These are phyloP conservation scores for Trichoderma endophyticum DNA, from an alignment of 2,329 filamentous ascomycete genomes.

Conservation along the genomic window DNA sequence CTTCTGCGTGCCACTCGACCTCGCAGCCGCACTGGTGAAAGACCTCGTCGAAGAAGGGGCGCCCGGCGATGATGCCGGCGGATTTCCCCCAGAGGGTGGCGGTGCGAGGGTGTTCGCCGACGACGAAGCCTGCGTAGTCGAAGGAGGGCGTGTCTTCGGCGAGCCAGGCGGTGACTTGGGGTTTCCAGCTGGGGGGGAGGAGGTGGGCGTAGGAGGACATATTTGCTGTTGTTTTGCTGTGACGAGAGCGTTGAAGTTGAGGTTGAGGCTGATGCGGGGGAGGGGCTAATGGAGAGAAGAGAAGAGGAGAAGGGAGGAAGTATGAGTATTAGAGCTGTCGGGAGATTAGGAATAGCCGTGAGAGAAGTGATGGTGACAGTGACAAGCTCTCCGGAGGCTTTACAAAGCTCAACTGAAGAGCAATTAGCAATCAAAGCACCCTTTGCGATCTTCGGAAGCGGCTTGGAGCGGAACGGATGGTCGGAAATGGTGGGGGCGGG, in stretches of 20 bases:
- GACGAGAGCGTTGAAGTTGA: neutral
- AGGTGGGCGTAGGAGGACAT: constrained; percentile 49
- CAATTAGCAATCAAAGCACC: neutral
- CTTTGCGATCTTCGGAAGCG: neutral
- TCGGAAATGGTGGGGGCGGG: constrained; percentile 14
- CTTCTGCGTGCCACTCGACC: constrained; percentile 82
- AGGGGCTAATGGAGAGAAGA: neutral
- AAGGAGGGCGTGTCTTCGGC: constrained; percentile 95
- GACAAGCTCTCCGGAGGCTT: neutral
- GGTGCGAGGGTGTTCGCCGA: constrained; percentile 65
- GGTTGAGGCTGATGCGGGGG: neutral
- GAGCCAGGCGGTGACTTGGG: constrained; percentile 77
- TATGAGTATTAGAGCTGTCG: no score
- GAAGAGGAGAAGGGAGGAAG: neutral
- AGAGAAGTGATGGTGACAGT: neutral
- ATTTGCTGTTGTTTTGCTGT: neutral
- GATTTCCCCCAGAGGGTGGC: constrained; percentile 69
- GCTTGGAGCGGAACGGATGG: constrained; percentile 3
- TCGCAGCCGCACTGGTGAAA: constrained; percentile 85
- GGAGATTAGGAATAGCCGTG: neutral
- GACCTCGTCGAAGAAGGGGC: constrained; percentile 94
- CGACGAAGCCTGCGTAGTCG: constrained; percentile 96
- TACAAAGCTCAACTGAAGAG: neutral
- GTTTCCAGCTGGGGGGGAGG: constrained; percentile 81
- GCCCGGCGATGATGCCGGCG: constrained; percentile 79